These are phyloP conservation scores for Rhynchospora pubera DNA, from an alignment of 176 grass and related monocot species.

Conservation along the genomic window DNA sequence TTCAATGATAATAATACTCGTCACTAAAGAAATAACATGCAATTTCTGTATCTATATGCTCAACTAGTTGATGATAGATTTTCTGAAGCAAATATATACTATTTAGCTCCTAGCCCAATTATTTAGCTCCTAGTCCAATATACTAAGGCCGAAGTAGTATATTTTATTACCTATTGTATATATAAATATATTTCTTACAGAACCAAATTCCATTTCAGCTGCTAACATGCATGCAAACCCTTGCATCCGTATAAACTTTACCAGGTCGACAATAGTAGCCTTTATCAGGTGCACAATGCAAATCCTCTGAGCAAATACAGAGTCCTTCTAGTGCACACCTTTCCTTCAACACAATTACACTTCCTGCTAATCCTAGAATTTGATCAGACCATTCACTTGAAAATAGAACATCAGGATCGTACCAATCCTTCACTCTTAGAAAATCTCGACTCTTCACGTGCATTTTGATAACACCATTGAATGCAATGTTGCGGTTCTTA, in stretches of 20 bases:
- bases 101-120: no score
- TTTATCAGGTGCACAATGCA: conserved; percentile 38
- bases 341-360: conserved; percentile 23
- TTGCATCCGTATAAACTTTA: conserved; percentile 33
- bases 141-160: neutral
- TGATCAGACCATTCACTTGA: conserved; percentile 34
- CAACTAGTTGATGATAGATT: no score
- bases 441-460: neutral
- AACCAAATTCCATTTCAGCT: neutral
- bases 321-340: no score
- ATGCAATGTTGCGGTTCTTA: no score
- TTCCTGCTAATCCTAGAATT: conserved; percentile 28
- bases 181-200: no score
- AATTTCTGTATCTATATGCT: no score
- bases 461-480: no score
- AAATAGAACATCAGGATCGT: conserved; percentile 32
- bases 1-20: no score
- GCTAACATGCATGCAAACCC: conserved; percentile 17
- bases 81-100: no score
- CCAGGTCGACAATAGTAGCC: conserved; percentile 37
- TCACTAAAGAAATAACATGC: no score
- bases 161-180: no score
- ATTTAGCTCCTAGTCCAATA: neutral
- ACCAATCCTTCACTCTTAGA: conserved; percentile 16
- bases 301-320: conserved; percentile 43